Conservation (phyloP, 768 basidiomycete genomes). For the Filobasidium wieringae region DNA sequence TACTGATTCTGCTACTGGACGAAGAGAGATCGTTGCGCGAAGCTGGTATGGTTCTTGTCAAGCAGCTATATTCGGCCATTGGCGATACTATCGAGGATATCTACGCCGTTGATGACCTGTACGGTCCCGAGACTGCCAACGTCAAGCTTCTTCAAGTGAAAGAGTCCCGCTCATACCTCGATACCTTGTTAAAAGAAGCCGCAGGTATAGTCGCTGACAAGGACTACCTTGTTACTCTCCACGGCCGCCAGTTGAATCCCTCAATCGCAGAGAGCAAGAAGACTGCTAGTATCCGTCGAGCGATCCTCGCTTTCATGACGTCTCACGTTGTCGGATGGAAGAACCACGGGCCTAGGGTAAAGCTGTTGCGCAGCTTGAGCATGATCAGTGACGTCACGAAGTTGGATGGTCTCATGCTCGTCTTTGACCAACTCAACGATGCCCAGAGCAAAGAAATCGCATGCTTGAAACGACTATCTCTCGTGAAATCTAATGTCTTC, state of each 20-base stretch:
- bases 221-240: constrained; percentile 50
- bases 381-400: constrained; percentile 47
- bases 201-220: constrained; percentile 37
- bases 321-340: constrained; percentile 62
- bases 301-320: constrained; percentile 61
- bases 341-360: constrained; percentile 44
- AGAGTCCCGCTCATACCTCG: constrained; percentile 44
- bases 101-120: constrained; percentile 37
- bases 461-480: neutral
- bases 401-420: constrained; percentile 36
- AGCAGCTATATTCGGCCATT: constrained; percentile 11
- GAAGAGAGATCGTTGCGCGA: constrained; percentile 29
- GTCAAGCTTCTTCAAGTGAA: constrained; percentile 13
- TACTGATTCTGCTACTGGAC: constrained; percentile 22
- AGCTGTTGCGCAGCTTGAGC: constrained; percentile 47
- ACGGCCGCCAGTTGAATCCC: constrained; percentile 48
- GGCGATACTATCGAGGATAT: constrained; percentile 18
- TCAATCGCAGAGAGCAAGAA: constrained; percentile 50
- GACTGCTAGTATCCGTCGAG: constrained; percentile 47
- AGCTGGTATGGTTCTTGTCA: constrained; percentile 30
- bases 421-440: neutral
- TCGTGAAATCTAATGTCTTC: neutral
- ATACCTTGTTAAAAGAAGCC: constrained; percentile 39
- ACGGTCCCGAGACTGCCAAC: constrained; percentile 22
- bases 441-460: neutral